Conservation (phyloP, 2,329 filamentous ascomycete species). For the Colletotrichum zoysiae region DNA sequence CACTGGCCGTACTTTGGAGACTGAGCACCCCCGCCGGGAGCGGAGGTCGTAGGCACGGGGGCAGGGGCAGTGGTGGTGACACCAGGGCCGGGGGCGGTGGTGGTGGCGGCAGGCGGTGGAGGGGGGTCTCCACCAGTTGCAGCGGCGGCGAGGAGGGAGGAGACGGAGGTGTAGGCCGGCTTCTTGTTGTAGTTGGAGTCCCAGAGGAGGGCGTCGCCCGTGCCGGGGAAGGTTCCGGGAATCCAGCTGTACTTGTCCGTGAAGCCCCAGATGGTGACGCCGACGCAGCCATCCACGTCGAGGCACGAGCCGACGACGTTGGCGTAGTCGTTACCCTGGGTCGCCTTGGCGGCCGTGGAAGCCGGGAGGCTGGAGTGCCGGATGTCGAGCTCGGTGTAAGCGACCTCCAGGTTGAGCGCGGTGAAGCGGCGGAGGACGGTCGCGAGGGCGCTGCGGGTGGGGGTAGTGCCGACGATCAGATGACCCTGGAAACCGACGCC, state of each 20-base stretch:
- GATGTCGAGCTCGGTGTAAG: slow-evolving; percentile 73
- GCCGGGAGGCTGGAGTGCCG: slow-evolving; percentile 62
- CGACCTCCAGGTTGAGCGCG: slow-evolving; percentile 66
- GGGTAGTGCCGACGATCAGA: slow-evolving; percentile 59
- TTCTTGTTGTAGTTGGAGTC: slow-evolving; percentile 54
- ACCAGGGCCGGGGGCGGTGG: background rate
- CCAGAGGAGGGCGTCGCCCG: slow-evolving; percentile 56
- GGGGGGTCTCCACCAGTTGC: slow-evolving; percentile 38
- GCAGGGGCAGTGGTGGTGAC: background rate
- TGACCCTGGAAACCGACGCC: slow-evolving; percentile 66
- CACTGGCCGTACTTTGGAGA: slow-evolving; percentile 43
- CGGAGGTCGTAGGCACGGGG: slow-evolving; percentile 17
- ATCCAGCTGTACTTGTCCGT: slow-evolving; percentile 45
- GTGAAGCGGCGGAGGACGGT: slow-evolving; percentile 64
- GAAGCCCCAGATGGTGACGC: slow-evolving; percentile 1
- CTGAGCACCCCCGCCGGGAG: slow-evolving; percentile 26
- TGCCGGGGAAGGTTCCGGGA: slow-evolving; percentile 53
- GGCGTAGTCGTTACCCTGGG: slow-evolving; percentile 2
- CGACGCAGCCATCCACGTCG: background rate
- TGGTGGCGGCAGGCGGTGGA: background rate
- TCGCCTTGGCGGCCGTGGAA: slow-evolving; percentile 59
- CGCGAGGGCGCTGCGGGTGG: slow-evolving; percentile 57
- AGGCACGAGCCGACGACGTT: slow-evolving; percentile 1
- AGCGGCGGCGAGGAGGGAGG: slow-evolving; percentile 50
- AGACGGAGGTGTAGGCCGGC: slow-evolving; percentile 55